Evolutionary conservation across 345 rosid genomes (phyloP).

Genomic region (Euphorbia tirucalli): DNA sequence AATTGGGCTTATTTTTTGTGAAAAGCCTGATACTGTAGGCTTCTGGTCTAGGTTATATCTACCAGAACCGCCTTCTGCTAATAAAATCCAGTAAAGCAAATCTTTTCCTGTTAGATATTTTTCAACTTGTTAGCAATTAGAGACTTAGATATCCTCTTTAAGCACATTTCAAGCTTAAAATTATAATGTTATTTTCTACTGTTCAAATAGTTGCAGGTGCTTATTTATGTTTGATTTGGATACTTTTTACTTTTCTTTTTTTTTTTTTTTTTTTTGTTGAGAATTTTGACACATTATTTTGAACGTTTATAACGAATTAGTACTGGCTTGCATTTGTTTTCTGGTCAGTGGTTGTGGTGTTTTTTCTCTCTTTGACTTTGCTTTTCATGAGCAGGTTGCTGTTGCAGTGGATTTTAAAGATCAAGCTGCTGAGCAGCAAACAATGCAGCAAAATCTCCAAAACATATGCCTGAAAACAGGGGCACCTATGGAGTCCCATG

Average conservation of each 20-base stretch:
- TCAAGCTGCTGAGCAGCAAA: conserved; percentile 93
- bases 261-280: too few relatives aligned
- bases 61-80: background rate
- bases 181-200: background rate
- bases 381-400: conserved; percentile 54
- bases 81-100: background rate
- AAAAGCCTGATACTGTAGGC: background rate
- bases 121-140: background rate
- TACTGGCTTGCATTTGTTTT: background rate
- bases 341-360: background rate
- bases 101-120: background rate
- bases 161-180: background rate
- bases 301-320: background rate
- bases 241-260: background rate
- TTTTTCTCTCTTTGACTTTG: conserved; percentile 13
- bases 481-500: conserved; percentile 94
- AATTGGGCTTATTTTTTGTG: background rate
- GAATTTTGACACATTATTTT: background rate
- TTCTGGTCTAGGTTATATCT: background rate
- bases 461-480: conserved; percentile 86
- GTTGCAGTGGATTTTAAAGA: conserved; percentile 89
- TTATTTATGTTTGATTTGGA: background rate
- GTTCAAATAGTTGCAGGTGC: background rate
- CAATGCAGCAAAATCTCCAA: conserved; percentile 94
- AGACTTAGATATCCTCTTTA: background rate